These are phyloP conservation scores for Trametes hirsuta DNA, from an alignment of 1,284 basidiomycete genomes.

Conservation along the genomic window DNA sequence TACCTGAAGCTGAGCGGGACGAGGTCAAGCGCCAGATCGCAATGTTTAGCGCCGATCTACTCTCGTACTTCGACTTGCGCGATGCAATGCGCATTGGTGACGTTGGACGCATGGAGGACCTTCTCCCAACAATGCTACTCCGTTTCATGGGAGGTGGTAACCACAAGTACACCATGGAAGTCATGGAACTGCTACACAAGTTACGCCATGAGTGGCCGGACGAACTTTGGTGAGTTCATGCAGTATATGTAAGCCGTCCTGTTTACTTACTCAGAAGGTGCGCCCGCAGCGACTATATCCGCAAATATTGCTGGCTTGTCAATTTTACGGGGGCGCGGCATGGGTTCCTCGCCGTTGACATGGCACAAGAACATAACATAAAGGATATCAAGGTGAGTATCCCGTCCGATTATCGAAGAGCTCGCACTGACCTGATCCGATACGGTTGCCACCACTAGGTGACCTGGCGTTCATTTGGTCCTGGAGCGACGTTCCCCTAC, in stretches of 20 bases:
- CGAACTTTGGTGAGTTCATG: constrained; percentile 35
- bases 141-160: constrained; percentile 25
- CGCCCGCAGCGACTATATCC: too few species aligned
- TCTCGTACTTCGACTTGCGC: constrained; percentile 39
- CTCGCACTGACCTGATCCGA: too few species aligned
- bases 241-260: too few species aligned
- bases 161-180: constrained; percentile 20
- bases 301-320: constrained; percentile 39
- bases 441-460: too few species aligned
- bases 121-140: constrained; percentile 35
- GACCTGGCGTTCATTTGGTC: constrained; percentile 8
- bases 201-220: constrained; percentile 38
- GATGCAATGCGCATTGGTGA: constrained; percentile 41
- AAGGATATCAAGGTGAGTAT: constrained; percentile 11
- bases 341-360: constrained; percentile 22
- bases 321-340: constrained; percentile 34
- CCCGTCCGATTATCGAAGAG: too few species aligned
- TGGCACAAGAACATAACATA: constrained; percentile 22
- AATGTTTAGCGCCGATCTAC: constrained; percentile 39
- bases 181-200: constrained; percentile 40
- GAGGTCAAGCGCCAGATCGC: constrained; percentile 26
- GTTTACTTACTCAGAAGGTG: too few species aligned
- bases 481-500: constrained; percentile 8
- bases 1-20: too few species aligned
- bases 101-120: constrained; percentile 40